Base-by-base conservation (phyloP, 768 basidiomycete species). In the Tricholoma sp. region DNA sequence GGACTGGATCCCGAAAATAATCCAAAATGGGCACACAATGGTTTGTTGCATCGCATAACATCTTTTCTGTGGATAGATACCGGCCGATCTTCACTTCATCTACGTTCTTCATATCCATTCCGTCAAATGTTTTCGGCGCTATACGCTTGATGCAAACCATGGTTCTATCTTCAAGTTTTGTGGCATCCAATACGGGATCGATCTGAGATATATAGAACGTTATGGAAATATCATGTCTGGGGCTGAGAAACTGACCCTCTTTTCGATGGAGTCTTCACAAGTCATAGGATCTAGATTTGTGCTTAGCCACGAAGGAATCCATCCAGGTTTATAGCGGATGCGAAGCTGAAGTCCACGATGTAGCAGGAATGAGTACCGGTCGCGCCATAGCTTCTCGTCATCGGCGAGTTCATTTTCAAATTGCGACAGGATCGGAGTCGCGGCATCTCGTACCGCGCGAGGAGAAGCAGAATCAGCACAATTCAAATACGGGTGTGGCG, bases 261-360 rank as follows among this genome's bases (percentile, higher is more conserved):
- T 47, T 6, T 41, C 34, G 46, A 45, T 56, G n/a, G 57, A 35
- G 24, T 56, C 55, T 11, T 56, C 58, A 31, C 55, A 55, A 34
- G 50, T 37, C 18, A 29, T 29, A 11, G 54, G 55, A 32, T 59
- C 47, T 27, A 59, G 52, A 11, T 57, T 59, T 10, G 58, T 54
- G 0, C 61, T 59, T 4, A 59, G 21, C 70, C 71, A 73, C 11
- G 69, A 69, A 11, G 71, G 69, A 10, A 45, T 65, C 71, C 70
- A 70, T 16, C 58, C 62, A 9, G 62, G 72, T 51, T 18, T 54
- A 54, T 72, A 74, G 1, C 72, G 65, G 0, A 64, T 54, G 14
- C 68, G 65, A 0, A 74, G 62, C 11, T 55, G 53, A 45, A 68
- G 71, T 8, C 73, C 70, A 29, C 61, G 55, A 9, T 41, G 43